Evolutionary conservation across 345 rosid species (phyloP), one percentile per base, ranked within the genome.

Genomic region (Litchi chinensis): DNA sequence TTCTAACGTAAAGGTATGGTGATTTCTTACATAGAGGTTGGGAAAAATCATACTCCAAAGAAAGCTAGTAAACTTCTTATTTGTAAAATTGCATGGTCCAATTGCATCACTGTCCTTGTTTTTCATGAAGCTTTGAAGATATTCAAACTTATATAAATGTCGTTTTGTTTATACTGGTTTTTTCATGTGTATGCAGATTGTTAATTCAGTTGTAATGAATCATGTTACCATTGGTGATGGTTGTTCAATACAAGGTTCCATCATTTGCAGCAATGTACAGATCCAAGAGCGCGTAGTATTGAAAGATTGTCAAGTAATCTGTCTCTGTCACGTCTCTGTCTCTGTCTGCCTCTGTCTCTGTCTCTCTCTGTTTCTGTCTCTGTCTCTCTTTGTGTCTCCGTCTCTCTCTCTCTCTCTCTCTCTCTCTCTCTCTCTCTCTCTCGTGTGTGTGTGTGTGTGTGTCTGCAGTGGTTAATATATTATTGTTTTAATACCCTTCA

Each of bases 141-240:
- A 6, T 52, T 44, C 10, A 5, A 70, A 21, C 65, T 21, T 54
- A 44, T 65, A 16, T 43, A 9, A 40, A 60, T 19, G 8, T 60
- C 28, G 6, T 39, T 16, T 6, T 26, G 2, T 41, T 21, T 5
- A 21, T 24, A 6, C 60, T 24, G 26, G 18, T 41, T 21, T 66
- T 67, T 73, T 40, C 48, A 10, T 73, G 78, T 74, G 64, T 43
- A 40, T 85, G 86, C 88, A 96, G 99, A 88, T 94, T 73, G 93
- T 91, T 68, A 96, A 94, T 85, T 96, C 99, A 12, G 86, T 94
- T 72, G 89, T 96, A 56, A 94, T 94, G 99, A 84, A 96, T 84
- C 97, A 93, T 68, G 92, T 92, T 62, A 92, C 95, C 10, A 87
- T 91, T 71, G 97, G 93, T 73, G 99, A 94, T 85, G 97, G 98